Evolutionary conservation across 495 filamentous ascomycete genomes (phyloP).

Genomic region (Penicillium samsonianum): DNA sequence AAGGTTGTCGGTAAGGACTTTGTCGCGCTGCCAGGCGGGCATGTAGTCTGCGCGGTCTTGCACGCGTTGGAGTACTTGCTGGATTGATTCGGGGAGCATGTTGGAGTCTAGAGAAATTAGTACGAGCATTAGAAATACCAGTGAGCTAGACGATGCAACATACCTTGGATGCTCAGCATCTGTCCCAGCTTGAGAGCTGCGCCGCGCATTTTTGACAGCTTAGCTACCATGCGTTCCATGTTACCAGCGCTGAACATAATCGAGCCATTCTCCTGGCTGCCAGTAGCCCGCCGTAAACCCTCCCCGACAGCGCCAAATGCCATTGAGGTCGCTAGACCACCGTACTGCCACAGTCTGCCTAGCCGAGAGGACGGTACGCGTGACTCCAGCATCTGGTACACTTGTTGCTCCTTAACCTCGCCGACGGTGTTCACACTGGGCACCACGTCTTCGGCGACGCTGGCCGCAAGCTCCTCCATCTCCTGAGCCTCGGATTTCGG

Average conservation of each 20-base stretch:
- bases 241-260: constrained; percentile 87
- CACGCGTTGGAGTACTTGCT: constrained; percentile 86
- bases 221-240: constrained; percentile 87
- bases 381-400: constrained; percentile 82
- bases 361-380: constrained; percentile 86
- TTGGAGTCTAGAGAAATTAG: constrained; percentile 67
- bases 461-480: constrained; percentile 23
- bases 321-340: constrained; percentile 91
- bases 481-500: constrained; percentile 22
- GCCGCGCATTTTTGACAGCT: constrained; percentile 92
- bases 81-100: constrained; percentile 83
- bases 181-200: constrained; percentile 98
- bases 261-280: constrained; percentile 64
- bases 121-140: background rate
- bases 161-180: constrained; percentile 93
- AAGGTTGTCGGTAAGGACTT: constrained; percentile 75
- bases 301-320: constrained; percentile 90
- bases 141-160: constrained; percentile 8
- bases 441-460: constrained; percentile 29
- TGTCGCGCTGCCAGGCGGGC: constrained; percentile 87
- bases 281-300: constrained; percentile 69
- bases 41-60: constrained; percentile 98
- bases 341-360: constrained; percentile 90
- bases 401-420: constrained; percentile 23
- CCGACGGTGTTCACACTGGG: constrained; percentile 14